A percentile compares a stretch with the other conserved stretches of the same genome.
Evolutionary conservation across 306 rosid species (phyloP).

Genomic region (Quercus parvula): DNA sequence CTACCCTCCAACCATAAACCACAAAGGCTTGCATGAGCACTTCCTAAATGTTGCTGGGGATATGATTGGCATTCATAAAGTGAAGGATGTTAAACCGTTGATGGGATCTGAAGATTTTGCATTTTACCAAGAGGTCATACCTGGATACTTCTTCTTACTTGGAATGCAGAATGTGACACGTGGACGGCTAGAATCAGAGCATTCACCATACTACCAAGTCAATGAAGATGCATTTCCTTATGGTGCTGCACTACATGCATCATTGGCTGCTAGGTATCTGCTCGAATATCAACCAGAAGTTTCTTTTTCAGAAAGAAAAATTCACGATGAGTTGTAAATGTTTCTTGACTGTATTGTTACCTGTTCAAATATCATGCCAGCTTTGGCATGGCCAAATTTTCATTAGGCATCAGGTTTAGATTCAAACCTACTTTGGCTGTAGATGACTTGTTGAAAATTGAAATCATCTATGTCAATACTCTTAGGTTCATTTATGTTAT

Average conservation of each 20-base stretch:
- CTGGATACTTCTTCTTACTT: constrained; percentile 60
- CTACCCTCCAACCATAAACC: constrained; percentile 65
- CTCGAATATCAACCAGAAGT: constrained; percentile 30
- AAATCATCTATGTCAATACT: background rate
- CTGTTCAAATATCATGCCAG: no score
- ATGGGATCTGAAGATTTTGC: constrained; percentile 82
- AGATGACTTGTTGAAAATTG: background rate
- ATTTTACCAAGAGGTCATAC: constrained; percentile 76
- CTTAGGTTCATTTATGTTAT: background rate
- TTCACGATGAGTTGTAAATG: constrained; percentile 51
- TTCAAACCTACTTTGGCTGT: background rate
- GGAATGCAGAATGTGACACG: constrained; percentile 58
- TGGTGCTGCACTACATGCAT: constrained; percentile 93
- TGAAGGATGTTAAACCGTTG: constrained; percentile 39
- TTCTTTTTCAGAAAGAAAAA: constrained; percentile 18
- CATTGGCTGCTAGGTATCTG: constrained; percentile 64
- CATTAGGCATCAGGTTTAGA: background rate
- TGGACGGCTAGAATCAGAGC: constrained; percentile 28
- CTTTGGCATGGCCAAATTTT: background rate
- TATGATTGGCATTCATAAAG: constrained; percentile 56
- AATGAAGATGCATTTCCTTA: constrained; percentile 72
- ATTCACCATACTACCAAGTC: constrained; percentile 60
- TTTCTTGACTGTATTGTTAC: background rate
- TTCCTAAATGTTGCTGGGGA: constrained; percentile 53
- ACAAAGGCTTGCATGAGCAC: constrained; percentile 48